Base-by-base conservation (phyloP, 228 moss, liverwort and hornwort species). In the Sphagnum magellanicum region DNA sequence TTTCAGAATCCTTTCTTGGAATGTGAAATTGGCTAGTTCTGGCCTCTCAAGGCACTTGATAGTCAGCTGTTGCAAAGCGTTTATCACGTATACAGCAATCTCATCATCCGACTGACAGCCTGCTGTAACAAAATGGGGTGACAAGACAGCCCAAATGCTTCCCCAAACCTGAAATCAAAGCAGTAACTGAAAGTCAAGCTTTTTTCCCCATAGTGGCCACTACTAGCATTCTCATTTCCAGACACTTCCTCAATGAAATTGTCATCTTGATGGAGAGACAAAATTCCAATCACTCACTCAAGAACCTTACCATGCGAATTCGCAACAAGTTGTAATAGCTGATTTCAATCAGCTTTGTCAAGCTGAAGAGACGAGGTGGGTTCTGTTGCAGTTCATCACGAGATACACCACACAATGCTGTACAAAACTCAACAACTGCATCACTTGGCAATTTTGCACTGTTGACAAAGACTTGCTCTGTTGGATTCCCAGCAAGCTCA, bases 381-480 rank as follows among this genome's bases (percentile, higher is more conserved):
- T 71, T 64, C 73, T 86, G 86, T 52, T 86, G 79, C 65, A 86
- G 60, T 61, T 86, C 86, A 73, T 86, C 86, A 8, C 77, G 79
- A 68, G 86, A 86, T 58, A 86, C 82, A 47, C 79, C 82, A 70
- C 86, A 86, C 63, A 86, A 75, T 32, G 86, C 86, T 51, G 79
- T 82, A 70, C 82, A 86, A 76, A 86, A 86, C 62, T 86, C 86
- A 68, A 86, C 86, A 70, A 86, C 82, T 47, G 79, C 82, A 75
- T 86, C 86, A 67, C 86, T 86, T n/a, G 86, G 86, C 17, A 86
- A 79, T 69, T 86, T 86, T 47, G 82, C 86, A 76, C 86, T 86
- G 63, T 82, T 86, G 5, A 86, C 86, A 78, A 86, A 86, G 11
- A 86, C 86, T 69, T 86, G 82, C 71, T 86, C 86, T 7, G 82